Evolutionary conservation across 169 alveolate species (phyloP), one percentile per base, ranked within the genome.

Genomic region (Cryptosporidium ubiquitum): DNA sequence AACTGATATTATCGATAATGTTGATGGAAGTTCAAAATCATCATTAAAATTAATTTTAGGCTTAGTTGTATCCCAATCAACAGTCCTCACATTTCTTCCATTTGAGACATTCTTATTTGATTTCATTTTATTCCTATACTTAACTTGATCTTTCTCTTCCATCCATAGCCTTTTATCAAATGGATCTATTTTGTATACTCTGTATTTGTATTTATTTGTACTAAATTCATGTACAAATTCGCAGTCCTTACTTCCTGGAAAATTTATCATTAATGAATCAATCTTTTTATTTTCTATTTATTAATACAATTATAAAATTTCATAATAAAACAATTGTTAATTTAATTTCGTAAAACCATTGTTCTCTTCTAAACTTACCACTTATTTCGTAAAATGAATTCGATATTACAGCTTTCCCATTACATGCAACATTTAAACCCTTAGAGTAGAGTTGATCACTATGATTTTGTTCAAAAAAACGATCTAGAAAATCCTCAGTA

Each of bases 11-110:
- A 79, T 26, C 40, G 89, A 61, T 26, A 79, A 44, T 35, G 33
- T 64, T 79, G 89, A 79, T 1, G 89, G 89, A 31, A 79, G 69
- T 20, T 79, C 89, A 60, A 61, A 14, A 5, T 64, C 71, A 64
- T 33, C 42, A 35, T 64, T 29, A 5, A 47, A 1, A 20, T 64
- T 7, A 31, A 2, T 31, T n/a, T 64, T 64, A 55, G 16, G 10
- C 1, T 12, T 55, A 12, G 20, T 51, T 51, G 66, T 20, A 1
- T 55, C 66, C 66, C 66, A 23, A 1, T 55, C 35, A 26, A 5
- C 5, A 3, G 66, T 55, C 26, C 49, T 44, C 3, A 44, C 64
- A 18, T 31, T 70, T 37, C 68, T 70, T 33, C 70, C 68, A 23
- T 40, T 58, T 37, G 70, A 16, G 3, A 9, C 37, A 26, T n/a